Percentiles rank a stretch among this genome's conserved stretches.
Conservation (phyloP, 2,329 filamentous ascomycete genomes). For the Aspergillus sclerotialis region DNA sequence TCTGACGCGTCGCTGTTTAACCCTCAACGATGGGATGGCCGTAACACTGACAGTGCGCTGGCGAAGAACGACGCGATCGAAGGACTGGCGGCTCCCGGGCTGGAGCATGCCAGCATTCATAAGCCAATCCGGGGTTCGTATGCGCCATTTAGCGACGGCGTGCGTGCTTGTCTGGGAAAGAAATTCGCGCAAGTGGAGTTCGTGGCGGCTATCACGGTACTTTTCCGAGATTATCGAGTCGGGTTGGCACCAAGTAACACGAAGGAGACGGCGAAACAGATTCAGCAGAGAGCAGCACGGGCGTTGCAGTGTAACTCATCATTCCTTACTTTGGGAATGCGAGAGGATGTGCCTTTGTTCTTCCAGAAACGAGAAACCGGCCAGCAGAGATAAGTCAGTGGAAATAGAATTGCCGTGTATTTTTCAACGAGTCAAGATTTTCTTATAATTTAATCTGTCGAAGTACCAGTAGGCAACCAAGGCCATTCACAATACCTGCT, state of each 20-base stretch:
- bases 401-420: too few relatives aligned
- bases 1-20: slow-evolving; percentile 7
- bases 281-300: slow-evolving; percentile 1
- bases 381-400: too few relatives aligned
- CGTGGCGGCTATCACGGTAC: slow-evolving; percentile 8
- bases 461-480: too few relatives aligned
- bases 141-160: slow-evolving; percentile 17
- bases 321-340: slow-evolving; percentile 12
- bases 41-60: slow-evolving; percentile 13
- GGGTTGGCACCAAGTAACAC: slow-evolving; percentile 4
- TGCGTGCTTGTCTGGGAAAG: slow-evolving; percentile 15
- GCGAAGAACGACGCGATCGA: slow-evolving; percentile 9
- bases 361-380: slow-evolving; percentile 7
- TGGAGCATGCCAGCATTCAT: slow-evolving; percentile 15
- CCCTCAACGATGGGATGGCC: slow-evolving; percentile 15
- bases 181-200: slow-evolving; percentile 21
- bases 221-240: slow-evolving; percentile 12
- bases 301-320: slow-evolving; percentile 7
- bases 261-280: slow-evolving; percentile 1
- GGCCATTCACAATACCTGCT: too few relatives aligned
- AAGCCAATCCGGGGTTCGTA: slow-evolving; percentile 15
- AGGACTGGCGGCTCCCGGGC: slow-evolving; percentile 9
- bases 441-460: too few relatives aligned
- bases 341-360: slow-evolving; percentile 9
- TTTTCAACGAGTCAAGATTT: too few relatives aligned